Evolutionary conservation across 306 rosid species (phyloP).

Genomic region (Carpinus fangiana): DNA sequence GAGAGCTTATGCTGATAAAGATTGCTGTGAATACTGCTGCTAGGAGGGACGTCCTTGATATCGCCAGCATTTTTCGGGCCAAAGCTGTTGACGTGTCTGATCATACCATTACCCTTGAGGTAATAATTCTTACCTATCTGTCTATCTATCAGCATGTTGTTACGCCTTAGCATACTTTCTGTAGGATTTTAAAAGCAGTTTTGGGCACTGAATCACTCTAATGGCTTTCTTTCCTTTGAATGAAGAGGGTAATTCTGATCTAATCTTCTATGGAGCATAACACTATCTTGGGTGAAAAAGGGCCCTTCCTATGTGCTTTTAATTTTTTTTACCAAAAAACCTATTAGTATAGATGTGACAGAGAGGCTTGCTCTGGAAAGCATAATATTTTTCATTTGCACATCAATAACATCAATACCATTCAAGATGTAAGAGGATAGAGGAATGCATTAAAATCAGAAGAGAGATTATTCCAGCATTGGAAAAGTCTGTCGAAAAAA

Average conservation of each 20-base stretch:
- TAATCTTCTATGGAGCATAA: background rate
- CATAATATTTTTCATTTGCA: background rate
- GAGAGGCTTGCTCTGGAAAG: background rate
- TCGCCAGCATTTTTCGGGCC: slow-evolving; percentile 60
- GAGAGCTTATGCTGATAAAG: slow-evolving; percentile 62
- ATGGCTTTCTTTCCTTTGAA: background rate
- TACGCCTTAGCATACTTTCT: background rate
- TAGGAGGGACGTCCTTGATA: slow-evolving; percentile 60
- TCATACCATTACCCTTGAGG: slow-evolving; percentile 63
- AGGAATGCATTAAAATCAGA: background rate
- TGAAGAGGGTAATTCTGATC: background rate
- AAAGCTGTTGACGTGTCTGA: slow-evolving; percentile 65
- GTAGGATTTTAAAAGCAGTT: background rate
- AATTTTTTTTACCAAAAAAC: too few relatives aligned
- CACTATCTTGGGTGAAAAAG: background rate
- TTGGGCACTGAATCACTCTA: background rate
- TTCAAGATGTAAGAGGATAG: background rate
- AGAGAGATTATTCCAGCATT: background rate
- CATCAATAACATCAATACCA: background rate
- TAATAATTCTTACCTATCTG: slow-evolving; percentile 12
- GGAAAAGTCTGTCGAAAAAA: background rate
- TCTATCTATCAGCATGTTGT: slow-evolving; percentile 6
- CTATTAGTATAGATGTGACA: background rate
- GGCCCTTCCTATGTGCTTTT: background rate
- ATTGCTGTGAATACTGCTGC: slow-evolving; percentile 54